Evolutionary conservation across 2,329 filamentous ascomycete genomes (phyloP), one percentile per base, ranked within the genome.

Genomic region (Macrophomina phaseolina): DNA sequence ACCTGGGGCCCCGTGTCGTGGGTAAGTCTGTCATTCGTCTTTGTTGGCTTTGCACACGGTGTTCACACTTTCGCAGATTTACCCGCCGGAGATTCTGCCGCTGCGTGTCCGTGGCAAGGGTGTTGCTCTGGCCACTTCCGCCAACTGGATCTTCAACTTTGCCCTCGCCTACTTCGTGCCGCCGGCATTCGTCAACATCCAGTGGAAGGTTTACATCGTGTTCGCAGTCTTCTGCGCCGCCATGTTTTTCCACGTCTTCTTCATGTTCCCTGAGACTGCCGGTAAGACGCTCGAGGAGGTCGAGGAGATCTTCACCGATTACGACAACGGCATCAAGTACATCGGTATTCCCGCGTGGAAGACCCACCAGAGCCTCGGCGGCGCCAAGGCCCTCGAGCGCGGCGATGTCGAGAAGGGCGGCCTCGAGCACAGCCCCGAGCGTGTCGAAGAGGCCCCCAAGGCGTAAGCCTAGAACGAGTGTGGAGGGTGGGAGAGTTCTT

Each of bases 271-370:
- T 0, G 86, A 92, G 78, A 93, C 90, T 0, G 86, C 88, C 46
- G 90, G 90, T 12, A 91, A 88, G 78, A 90, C 90, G 0, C 85
- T 94, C 1, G 91, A 94, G 74, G 90, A 94, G 74, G 89, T 93
- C 76, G 90, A 91, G 70, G 86, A 87, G 14, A 89, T 93, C 69
- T 94, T 94, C 75, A 83, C 80, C 58, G 72, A 74, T 66, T 73
- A 75, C 3, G 48, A 51, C 18, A 69, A 72, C 14, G 76, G 76
- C 28, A 72, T 75, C 52, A 71, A 70, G 46, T 74, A 87, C 70
- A 83, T 84, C 7, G 86, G 85, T 0, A 74, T 82, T 1, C 85
- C 84, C 1, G 85, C 88, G 3, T 90, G 89, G 88, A 85, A 83
- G 76, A 81, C 77, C 23, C 75, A 70, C 60, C 70, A 62, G 38